Conservation (phyloP, 2,329 filamentous ascomycete species). For the Arachnomyces sp. region DNA sequence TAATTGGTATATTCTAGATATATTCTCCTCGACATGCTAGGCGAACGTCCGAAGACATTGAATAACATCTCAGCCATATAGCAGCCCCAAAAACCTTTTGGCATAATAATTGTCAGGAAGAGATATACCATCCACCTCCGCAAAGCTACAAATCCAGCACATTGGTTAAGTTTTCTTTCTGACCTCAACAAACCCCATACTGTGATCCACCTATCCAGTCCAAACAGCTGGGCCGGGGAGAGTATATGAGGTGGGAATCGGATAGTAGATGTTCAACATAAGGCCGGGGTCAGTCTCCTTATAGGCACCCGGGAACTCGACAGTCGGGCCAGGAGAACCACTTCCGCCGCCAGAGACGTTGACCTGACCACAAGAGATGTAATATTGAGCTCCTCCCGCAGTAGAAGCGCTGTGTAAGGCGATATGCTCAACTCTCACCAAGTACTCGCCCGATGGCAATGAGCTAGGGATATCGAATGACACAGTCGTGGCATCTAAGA, state of each 20-base stretch:
- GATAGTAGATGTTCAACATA: constrained; percentile 14
- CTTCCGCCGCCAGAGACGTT: constrained; percentile 12
- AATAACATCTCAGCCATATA: no score
- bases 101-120: no score
- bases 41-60: no score
- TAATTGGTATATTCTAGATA: no score
- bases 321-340: constrained; percentile 10
- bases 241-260: constrained; percentile 9
- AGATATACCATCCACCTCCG: no score
- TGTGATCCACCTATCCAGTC: constrained; percentile 3
- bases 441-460: constrained; percentile 4
- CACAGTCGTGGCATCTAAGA: background rate
- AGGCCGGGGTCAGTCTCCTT: constrained; percentile 14
- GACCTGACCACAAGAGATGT: constrained; percentile 14
- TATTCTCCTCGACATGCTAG: no score
- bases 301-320: constrained; percentile 16
- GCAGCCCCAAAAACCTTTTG: no score
- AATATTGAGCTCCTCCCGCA: constrained; percentile 7
- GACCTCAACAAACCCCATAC: no score
- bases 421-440: constrained; percentile 8
- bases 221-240: constrained; percentile 13
- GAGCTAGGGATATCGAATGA: constrained; percentile 1
- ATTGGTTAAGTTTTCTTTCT: no score
- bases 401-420: constrained; percentile 5
- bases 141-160: no score